phyloP scores from a whole-genome alignment of 805 yeast genomes.

The Naumovozyma castellii region DNA sequence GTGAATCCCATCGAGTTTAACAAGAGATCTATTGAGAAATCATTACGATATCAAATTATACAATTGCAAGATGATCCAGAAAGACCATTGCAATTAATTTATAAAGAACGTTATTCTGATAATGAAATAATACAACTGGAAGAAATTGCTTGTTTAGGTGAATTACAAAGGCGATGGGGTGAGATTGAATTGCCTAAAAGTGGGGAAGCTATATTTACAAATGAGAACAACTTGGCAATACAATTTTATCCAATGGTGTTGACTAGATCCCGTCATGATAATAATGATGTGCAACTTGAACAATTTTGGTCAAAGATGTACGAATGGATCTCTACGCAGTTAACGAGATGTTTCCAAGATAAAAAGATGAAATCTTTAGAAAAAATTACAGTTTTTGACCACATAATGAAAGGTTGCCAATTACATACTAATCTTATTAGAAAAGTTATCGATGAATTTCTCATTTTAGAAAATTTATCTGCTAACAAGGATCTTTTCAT shows the following conservation, averaged over 20 bases:
- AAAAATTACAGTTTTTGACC: constrained; percentile 2
- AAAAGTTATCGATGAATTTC: constrained; percentile 7
- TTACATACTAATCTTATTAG: constrained; percentile 4
- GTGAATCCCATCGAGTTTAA: constrained; percentile 7
- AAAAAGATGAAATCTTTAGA: constrained; percentile 3
- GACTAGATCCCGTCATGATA: background rate
- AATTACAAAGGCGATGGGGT: constrained; percentile 15
- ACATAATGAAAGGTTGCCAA: constrained; percentile 8
- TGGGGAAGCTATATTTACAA: constrained; percentile 8
- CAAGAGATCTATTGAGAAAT: constrained; percentile 1
- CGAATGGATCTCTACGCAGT: constrained; percentile 11
- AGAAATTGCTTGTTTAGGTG: constrained; percentile 9
- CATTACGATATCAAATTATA: background rate
- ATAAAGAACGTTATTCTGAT: background rate
- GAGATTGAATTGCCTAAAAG: constrained; percentile 10
- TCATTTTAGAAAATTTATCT: constrained; percentile 10
- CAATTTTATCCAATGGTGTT: constrained; percentile 10
- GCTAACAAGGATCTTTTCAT: constrained; percentile 10
- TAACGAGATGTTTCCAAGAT: constrained; percentile 11
- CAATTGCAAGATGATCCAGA: constrained; percentile 2
- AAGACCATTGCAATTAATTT: background rate
- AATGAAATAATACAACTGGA: constrained; percentile 5
- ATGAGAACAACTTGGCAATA: background rate
- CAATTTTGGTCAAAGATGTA: constrained; percentile 10
- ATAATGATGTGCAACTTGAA: constrained; percentile 1